Evolutionary conservation across 2,329 filamentous ascomycete species (phyloP), one percentile per base, ranked within the genome.

Genomic region (Metarhizium guizhouense): DNA sequence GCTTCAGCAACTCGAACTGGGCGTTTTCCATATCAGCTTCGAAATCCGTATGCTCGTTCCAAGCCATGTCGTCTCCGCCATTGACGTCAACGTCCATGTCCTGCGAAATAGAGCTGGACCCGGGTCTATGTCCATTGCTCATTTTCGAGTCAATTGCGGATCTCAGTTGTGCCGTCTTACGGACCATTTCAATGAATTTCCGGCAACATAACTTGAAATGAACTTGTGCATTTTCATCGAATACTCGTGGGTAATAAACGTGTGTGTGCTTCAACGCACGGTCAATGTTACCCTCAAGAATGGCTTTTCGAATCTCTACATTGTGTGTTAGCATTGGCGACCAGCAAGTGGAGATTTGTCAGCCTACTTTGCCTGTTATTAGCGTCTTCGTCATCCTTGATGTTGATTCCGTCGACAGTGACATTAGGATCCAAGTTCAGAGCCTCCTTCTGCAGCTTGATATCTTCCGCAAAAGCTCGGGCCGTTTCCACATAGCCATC

Each of bases 401-500:
- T 80, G 64, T 85, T 85, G 59, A 88, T 79, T 50, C 76, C 82
- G 64, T 75, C 77, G 58, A 82, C 73, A n/a, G 75, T 70, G 34
- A 76, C 68, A 51, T 70, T 70, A 42, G 81, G 71, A 55, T 83
- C 81, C 47, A 82, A 76, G 59, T 80, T 81, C 55, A 96, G 72
- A 8, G 88, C 84, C 63, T 81, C 76, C 63, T 88, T 86, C 68
- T 96, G 89, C 16, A 80, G 75, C 54, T 83, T 80, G 30, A 95
- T 84, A 65, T 97, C 93, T 62, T 87, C 80, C 3, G 88, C 85
- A 75, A 99, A 97, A 0, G 90, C 90, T 60, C 86, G 83, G 8
- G 92, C 92, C 0, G 93, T 96, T 62, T 96, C 93, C 7, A 96
- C 87, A 62, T 96, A 97, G 57, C 94, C 94, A 64, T 97, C 94